These are phyloP conservation scores for Yueomyces sp. DNA, from an alignment of 1,139 yeast genomes.

Conservation along the genomic window DNA sequence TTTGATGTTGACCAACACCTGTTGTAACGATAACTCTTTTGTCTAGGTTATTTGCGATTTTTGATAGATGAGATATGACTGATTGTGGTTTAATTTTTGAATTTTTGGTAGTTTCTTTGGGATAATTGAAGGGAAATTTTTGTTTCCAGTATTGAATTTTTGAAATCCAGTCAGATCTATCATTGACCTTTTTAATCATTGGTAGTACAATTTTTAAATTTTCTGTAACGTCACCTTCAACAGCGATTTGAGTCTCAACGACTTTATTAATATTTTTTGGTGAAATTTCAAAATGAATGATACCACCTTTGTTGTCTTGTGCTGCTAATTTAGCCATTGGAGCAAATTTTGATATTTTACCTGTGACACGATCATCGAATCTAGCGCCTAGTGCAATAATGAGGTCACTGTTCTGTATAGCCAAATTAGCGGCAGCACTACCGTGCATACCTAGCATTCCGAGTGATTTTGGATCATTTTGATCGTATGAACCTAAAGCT, in stretches of 20 bases:
- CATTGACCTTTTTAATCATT: constrained; percentile 45
- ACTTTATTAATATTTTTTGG: constrained; percentile 97
- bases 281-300: constrained; percentile 86
- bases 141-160: constrained; percentile 71
- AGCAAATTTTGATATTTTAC: constrained; percentile 76
- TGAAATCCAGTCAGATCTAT: constrained; percentile 70
- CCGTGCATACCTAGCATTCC: constrained; percentile 99
- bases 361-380: constrained; percentile 96
- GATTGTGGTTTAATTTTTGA: constrained; percentile 90
- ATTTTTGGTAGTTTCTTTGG: constrained; percentile 53
- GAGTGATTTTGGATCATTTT: constrained; percentile 75
- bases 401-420: constrained; percentile 87
- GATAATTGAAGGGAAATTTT: constrained; percentile 75
- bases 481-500: constrained; percentile 91
- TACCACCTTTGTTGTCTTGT: constrained; percentile 82
- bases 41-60: constrained; percentile 49
- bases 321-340: constrained; percentile 91
- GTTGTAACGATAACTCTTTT: constrained; percentile 83
- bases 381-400: constrained; percentile 93
- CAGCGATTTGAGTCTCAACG: constrained; percentile 91
- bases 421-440: constrained; percentile 84
- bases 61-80: constrained; percentile 63
- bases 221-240: constrained; percentile 87
- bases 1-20: constrained; percentile 99
- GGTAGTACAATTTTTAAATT: constrained; percentile 68